Base-by-base conservation (phyloP, 192 early-diverging fungal genomes). In the Dimargaris cristalligena region DNA sequence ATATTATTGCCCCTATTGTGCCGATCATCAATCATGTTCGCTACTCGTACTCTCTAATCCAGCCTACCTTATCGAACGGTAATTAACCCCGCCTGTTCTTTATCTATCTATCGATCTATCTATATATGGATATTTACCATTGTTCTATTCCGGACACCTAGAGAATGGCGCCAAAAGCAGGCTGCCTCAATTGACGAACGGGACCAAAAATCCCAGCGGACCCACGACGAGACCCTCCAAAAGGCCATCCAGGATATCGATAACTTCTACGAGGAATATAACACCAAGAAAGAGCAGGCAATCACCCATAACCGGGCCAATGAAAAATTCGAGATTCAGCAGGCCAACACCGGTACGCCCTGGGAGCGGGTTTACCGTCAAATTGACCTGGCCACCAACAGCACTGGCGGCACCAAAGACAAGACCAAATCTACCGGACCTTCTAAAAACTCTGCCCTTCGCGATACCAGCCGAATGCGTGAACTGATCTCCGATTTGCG, bases 191-290 rank as follows among this genome's bases (percentile, higher is more conserved):
- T 89, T 32, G 68, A 58, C 25, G 71, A 78, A 32, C 81, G 85
- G 54, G 86, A 89, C 64, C 69, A 68, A 28, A 60, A 51, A 22
- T 71, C 79, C 14, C 65, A 73, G 41, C 57, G 54, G 0, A 78
- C 73, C 50, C 78, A 81, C 48, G 72, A 72, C 52, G 77, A 79
- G 56, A 79, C 78, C 1, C 70, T 86, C 6, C 59, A 71, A 14
- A 69, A 74, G 58, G 86, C 86, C 22, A 71, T 73, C 44, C 74
- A 78, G 35, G 74, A 76, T 22, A 80, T 89, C 62, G 87, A 89
- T 63, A 73, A 74, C 61, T 89, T 86, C 65, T 89, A 89, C 62
- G 83, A 81, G 49, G 87, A 86, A 57, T 89, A 89, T 46, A 89
- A 89, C 49, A 78, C 81, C 63, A 84, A 77, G 69, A 81, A 79